Conservation (phyloP, 345 rosid genomes). For the Brassica nigra region DNA sequence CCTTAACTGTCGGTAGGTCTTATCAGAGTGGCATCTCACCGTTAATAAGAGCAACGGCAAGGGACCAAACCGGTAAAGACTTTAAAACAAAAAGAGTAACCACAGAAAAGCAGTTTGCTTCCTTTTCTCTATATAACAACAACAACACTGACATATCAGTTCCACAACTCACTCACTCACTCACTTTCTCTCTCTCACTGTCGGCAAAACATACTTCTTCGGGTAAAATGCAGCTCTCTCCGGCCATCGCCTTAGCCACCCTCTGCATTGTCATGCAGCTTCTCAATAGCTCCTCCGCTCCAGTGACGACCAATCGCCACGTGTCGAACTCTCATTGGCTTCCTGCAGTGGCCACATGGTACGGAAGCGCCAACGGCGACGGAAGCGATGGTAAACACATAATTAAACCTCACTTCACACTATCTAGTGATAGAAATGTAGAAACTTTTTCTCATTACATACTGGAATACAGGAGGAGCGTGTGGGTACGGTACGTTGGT, state of each 20-base stretch:
- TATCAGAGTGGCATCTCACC: slow-evolving; percentile 41
- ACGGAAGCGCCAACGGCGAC: slow-evolving; percentile 90
- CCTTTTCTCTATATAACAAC: slow-evolving; percentile 28
- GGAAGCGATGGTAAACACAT: slow-evolving; percentile 78
- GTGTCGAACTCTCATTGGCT: slow-evolving; percentile 59
- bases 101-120: slow-evolving; percentile 36
- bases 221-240: slow-evolving; percentile 37
- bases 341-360: slow-evolving; percentile 97
- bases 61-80: slow-evolving; percentile 13
- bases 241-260: slow-evolving; percentile 5
- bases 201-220: slow-evolving; percentile 27
- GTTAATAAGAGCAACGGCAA: slow-evolving; percentile 47
- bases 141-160: slow-evolving; percentile 31
- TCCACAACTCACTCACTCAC: slow-evolving; percentile 21
- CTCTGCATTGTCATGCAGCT: slow-evolving; percentile 34
- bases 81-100: slow-evolving; percentile 25
- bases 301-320: slow-evolving; percentile 5
- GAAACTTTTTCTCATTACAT: not conserved
- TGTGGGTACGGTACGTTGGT: slow-evolving; percentile 94
- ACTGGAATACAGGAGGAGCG: slow-evolving; percentile 71
- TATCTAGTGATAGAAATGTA: not conserved
- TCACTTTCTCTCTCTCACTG: slow-evolving; percentile 33
- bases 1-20: slow-evolving; percentile 75
- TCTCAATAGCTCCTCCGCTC: slow-evolving; percentile 6
- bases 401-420: not conserved